phyloP scores from a whole-genome alignment of 1,284 basidiomycete species.

The Ceratobasidium sp. region DNA sequence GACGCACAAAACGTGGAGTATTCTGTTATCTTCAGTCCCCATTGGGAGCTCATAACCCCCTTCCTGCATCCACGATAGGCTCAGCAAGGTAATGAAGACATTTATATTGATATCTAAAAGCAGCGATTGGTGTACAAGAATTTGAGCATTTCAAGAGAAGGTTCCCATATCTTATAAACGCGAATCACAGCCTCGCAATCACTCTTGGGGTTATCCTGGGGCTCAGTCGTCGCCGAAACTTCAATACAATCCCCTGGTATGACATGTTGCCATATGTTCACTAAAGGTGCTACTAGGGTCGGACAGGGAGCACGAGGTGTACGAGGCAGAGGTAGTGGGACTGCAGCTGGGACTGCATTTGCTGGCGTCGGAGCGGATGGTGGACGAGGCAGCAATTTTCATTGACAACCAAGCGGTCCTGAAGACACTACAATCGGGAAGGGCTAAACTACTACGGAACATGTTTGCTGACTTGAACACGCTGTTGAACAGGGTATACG shows the following conservation, averaged over 20 bases:
- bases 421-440: slow-evolving; percentile 5
- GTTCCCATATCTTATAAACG: too few relatives aligned
- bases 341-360: slow-evolving; percentile 27
- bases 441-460: neutral
- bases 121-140: neutral
- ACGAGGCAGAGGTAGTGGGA: slow-evolving; percentile 41
- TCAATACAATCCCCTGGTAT: too few relatives aligned
- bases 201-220: too few relatives aligned
- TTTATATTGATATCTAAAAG: neutral
- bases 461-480: slow-evolving; percentile 5
- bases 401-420: slow-evolving; percentile 39
- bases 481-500: neutral
- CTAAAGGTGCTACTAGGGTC: slow-evolving; percentile 11
- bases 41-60: too few relatives aligned
- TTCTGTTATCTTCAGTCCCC: too few relatives aligned
- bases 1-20: too few relatives aligned
- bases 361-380: slow-evolving; percentile 10
- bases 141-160: too few relatives aligned
- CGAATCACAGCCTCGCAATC: too few relatives aligned
- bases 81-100: neutral
- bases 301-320: slow-evolving; percentile 38
- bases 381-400: neutral
- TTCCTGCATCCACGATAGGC: neutral
- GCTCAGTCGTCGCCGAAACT: too few relatives aligned
- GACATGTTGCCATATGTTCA: neutral